Evolutionary conservation across 2,329 filamentous ascomycete species (phyloP), one percentile per base, ranked within the genome.

Genomic region (Fusarium chaquense): DNA sequence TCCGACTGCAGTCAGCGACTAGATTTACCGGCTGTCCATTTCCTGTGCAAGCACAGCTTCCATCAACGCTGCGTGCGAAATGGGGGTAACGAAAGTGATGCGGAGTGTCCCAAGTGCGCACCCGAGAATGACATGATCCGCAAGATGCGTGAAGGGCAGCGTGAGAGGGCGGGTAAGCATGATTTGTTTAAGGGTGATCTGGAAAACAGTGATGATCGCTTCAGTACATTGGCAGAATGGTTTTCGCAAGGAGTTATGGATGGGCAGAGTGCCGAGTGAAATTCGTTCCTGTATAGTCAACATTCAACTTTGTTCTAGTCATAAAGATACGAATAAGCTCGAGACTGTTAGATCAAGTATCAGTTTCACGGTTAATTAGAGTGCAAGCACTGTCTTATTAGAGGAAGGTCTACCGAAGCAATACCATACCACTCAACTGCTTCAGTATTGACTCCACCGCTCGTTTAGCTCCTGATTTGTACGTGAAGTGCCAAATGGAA

Each of bases 41-140:
- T 99, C 78, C 81, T 99, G 68, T 99, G 96, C 83, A 97, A 97
- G 79, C 96, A 99, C 79, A 94, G 91, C 65, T 99, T 98, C 84
- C 96, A 99, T 78, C 93, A 97, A 81, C 87, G 93, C 46, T 99
- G 95, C 79, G 82, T 99, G 76, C 82, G 85, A 53, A 78, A 78
- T 15, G 83, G 81, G 3, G 81, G 78, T 24, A 83, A 84, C 13
- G 89, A 90, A 26, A 83, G 83, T 9, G 89, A 90, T 53, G 86
- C 90, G 0, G 94, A 98, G 79, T 99, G 96, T 77, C 94, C 95
- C 12, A 86, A 93, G 35, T 99, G 96, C 75, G 90, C 92, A 28
- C 86, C 89, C 22, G 90, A 93, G 65, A 98, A 98, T 75, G 90
- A 93, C 24, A 96, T 94, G 2, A 94, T 98, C 61, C 89, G 92